Evolutionary conservation across 345 rosid genomes (phyloP).

Genomic region (Murraya paniculata): DNA sequence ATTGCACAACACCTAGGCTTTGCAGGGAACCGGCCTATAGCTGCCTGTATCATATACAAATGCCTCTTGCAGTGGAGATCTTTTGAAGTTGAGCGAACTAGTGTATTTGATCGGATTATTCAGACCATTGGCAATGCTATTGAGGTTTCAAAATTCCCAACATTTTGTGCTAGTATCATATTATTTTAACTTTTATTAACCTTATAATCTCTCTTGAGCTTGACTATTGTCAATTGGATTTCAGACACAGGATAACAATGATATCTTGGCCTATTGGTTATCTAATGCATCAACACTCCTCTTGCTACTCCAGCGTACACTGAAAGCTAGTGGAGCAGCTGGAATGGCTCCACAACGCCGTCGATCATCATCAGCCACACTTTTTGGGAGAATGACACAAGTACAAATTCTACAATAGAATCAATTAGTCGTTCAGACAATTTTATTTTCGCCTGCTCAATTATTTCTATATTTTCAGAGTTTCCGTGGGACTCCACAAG

Average conservation of each 20-base stretch:
- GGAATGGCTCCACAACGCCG: slow-evolving; percentile 98
- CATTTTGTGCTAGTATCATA: not conserved
- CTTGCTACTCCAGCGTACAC: slow-evolving; percentile 81
- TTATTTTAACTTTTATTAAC: not conserved
- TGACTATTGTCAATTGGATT: slow-evolving; percentile 17
- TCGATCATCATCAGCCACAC: slow-evolving; percentile 86
- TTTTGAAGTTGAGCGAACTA: slow-evolving; percentile 91
- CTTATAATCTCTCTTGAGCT: slow-evolving; percentile 15
- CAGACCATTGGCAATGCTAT: slow-evolving; percentile 90
- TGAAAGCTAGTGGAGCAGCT: slow-evolving; percentile 95
- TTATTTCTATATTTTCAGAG: slow-evolving; percentile 45
- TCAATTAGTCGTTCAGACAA: slow-evolving; percentile 2
- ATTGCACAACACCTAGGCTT: slow-evolving; percentile 86
- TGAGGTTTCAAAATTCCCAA: slow-evolving; percentile 52
- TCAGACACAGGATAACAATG: slow-evolving; percentile 90
- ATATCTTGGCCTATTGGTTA: slow-evolving; percentile 83
- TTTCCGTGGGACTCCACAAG: slow-evolving; percentile 92
- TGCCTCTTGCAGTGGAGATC: slow-evolving; percentile 96
- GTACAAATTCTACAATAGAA: slow-evolving; percentile 23
- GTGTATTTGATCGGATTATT: slow-evolving; percentile 88
- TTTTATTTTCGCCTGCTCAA: slow-evolving; percentile 16
- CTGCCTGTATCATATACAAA: slow-evolving; percentile 93
- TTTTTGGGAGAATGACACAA: slow-evolving; percentile 94
- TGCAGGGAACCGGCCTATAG: slow-evolving; percentile 72
- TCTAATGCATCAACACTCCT: slow-evolving; percentile 94